These are phyloP conservation scores for Fusarium fracticaudum DNA, from an alignment of 2,329 filamentous ascomycete species.

Conservation along the genomic window DNA sequence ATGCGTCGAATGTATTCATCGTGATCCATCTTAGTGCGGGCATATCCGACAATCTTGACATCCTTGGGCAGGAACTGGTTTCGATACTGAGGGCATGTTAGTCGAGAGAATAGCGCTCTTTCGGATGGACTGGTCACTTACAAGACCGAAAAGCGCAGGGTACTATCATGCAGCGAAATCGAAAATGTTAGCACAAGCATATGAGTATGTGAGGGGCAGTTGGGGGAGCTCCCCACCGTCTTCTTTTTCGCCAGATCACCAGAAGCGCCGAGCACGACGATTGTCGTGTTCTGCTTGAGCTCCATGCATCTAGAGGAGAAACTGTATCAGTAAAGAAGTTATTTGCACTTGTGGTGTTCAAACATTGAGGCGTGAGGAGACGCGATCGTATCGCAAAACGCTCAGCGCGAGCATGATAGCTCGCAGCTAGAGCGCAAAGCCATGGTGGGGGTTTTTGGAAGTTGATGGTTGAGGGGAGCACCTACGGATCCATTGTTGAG, in stretches of 20 bases:
- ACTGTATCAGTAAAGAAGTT: constrained; percentile 19
- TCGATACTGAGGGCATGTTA: constrained; percentile 73
- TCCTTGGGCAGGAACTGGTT: constrained; percentile 99
- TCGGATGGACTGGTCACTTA: constrained; percentile 62
- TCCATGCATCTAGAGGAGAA: constrained; percentile 70
- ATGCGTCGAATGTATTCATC: constrained; percentile 94
- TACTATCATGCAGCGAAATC: constrained; percentile 66
- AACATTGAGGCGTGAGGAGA: neutral
- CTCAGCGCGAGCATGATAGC: constrained; percentile 33
- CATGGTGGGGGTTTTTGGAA: constrained; percentile 41
- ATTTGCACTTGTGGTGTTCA: constrained; percentile 7
- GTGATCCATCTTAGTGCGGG: constrained; percentile 98
- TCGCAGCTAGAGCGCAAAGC: constrained; percentile 13
- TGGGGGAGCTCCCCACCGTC: constrained; percentile 71
- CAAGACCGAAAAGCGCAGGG: constrained; percentile 95
- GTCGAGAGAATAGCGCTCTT: neutral
- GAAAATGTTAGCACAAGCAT: constrained; percentile 36
- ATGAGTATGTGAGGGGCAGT: constrained; percentile 15
- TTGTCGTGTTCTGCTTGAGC: constrained; percentile 98
- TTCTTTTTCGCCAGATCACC: constrained; percentile 99
- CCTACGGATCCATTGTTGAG: constrained; percentile 42
- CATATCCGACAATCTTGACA: constrained; percentile 98
- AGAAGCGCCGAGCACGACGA: constrained; percentile 95
- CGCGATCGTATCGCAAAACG: constrained; percentile 26
- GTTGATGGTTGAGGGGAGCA: constrained; percentile 26